These are phyloP conservation scores for Geosmithia flava DNA, from an alignment of 2,329 filamentous ascomycete species.

Conservation along the genomic window DNA sequence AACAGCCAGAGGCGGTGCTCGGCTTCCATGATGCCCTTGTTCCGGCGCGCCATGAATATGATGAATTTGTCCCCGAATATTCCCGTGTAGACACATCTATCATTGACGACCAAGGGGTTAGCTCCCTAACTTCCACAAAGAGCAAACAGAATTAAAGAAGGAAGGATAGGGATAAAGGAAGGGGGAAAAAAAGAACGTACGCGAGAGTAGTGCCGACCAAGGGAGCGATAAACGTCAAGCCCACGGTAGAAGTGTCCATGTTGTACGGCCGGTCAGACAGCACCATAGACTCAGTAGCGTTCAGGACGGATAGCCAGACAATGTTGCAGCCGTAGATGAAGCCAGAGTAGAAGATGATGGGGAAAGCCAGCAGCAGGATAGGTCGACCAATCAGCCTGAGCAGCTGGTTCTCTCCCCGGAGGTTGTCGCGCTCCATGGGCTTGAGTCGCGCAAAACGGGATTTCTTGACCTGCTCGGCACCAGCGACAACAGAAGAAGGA, in stretches of 20 bases:
- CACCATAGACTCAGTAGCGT: constrained; percentile 13
- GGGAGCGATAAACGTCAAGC: too few species aligned
- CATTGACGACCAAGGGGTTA: too few species aligned
- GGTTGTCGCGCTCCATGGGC: too few species aligned
- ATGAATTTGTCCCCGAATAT: constrained; percentile 22
- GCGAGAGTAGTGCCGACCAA: neutral
- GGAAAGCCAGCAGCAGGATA: constrained; percentile 19
- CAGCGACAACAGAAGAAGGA: too few species aligned
- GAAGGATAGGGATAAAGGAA: too few species aligned
- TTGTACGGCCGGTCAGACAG: constrained; percentile 13
- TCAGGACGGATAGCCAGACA: constrained; percentile 7
- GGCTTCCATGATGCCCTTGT: constrained; percentile 26
- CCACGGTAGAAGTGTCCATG: too few species aligned
- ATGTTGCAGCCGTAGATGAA: constrained; percentile 29
- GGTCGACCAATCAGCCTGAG: too few species aligned
- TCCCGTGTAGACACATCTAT: constrained; percentile 9
- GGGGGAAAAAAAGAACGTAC: constrained; percentile 6
- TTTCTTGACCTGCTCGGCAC: too few species aligned
- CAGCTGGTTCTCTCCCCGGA: too few species aligned
- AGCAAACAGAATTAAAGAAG: too few species aligned
- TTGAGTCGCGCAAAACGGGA: too few species aligned
- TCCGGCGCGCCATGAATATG: constrained; percentile 22
- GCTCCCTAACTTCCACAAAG: too few species aligned
- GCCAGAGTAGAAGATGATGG: constrained; percentile 26
- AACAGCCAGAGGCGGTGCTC: constrained; percentile 29